These are phyloP conservation scores for Phylloporus sp. DNA, from an alignment of 768 basidiomycete genomes.

Conservation along the genomic window DNA sequence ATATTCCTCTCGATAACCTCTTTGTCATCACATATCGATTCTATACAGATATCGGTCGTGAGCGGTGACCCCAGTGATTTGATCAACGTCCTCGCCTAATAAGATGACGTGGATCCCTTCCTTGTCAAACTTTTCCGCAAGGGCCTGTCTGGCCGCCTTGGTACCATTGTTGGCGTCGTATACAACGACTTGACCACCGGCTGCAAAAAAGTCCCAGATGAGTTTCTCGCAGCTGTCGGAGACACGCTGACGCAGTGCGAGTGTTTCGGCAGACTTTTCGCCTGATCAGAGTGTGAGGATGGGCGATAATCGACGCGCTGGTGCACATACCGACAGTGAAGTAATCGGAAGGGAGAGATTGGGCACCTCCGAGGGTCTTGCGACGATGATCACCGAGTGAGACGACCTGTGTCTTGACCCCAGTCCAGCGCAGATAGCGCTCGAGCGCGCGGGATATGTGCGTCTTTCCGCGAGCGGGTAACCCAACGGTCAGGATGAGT, in stretches of 20 bases:
- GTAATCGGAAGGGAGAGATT: conserved; percentile 88
- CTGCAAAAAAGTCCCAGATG: conserved; percentile 84
- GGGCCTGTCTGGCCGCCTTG: conserved; percentile 54
- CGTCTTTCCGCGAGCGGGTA: conserved; percentile 94
- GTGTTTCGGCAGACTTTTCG: conserved; percentile 76
- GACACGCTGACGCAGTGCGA: conserved; percentile 68
- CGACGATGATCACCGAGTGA: conserved; percentile 94
- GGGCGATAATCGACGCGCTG: not conserved
- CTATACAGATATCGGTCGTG: conserved; percentile 38
- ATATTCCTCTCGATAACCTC: conserved; percentile 95
- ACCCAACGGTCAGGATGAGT: conserved; percentile 85
- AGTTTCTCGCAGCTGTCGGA: conserved; percentile 82
- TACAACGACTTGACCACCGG: conserved; percentile 92
- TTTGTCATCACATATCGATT: conserved; percentile 86
- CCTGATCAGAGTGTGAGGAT: conserved; percentile 39
- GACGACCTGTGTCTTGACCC: conserved; percentile 92
- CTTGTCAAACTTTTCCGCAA: conserved; percentile 84
- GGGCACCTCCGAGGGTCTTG: conserved; percentile 82
- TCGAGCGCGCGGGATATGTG: conserved; percentile 95
- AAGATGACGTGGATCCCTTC: conserved; percentile 89
- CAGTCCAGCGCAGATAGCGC: conserved; percentile 97
- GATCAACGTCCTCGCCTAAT: conserved; percentile 57
- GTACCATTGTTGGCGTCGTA: conserved; percentile 98
- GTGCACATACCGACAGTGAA: conserved; percentile 65
- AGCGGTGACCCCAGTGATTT: not conserved